Evolutionary conservation across 129 eudicot genomes (phyloP).

Genomic region (Helianthus tuberosus): DNA sequence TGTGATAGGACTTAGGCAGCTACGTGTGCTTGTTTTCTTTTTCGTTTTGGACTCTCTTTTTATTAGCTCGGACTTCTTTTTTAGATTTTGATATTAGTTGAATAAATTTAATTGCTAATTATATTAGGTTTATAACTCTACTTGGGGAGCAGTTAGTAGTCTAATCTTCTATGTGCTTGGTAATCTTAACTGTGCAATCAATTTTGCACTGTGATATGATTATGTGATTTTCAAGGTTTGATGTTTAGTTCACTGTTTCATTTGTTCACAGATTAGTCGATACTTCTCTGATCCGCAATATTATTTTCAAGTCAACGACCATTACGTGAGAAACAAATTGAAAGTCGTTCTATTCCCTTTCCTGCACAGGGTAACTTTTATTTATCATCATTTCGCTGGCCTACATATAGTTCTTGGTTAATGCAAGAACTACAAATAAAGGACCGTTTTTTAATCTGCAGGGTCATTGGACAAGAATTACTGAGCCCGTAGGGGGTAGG

Average conservation of each 20-base stretch:
- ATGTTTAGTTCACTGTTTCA: slow-evolving; percentile 11
- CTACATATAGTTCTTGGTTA: background rate
- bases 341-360: slow-evolving; percentile 69
- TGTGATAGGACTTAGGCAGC: background rate
- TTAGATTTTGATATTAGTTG: no score
- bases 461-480: slow-evolving; percentile 82
- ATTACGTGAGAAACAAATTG: slow-evolving; percentile 70
- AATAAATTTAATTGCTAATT: no score
- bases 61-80: background rate
- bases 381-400: background rate
- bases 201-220: background rate
- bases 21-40: background rate
- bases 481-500: slow-evolving; percentile 76
- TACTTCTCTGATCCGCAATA: slow-evolving; percentile 76
- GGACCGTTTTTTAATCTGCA: slow-evolving; percentile 20
- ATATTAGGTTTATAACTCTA: no score
- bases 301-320: slow-evolving; percentile 67
- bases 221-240: slow-evolving; percentile 7
- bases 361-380: slow-evolving; percentile 60
- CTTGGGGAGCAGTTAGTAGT: no score
- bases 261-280: slow-evolving; percentile 58
- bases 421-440: no score
- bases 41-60: background rate
- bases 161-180: background rate
- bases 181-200: background rate